Base-by-base conservation (phyloP, 768 basidiomycete genomes). In the Leccinum pellstonianum region DNA sequence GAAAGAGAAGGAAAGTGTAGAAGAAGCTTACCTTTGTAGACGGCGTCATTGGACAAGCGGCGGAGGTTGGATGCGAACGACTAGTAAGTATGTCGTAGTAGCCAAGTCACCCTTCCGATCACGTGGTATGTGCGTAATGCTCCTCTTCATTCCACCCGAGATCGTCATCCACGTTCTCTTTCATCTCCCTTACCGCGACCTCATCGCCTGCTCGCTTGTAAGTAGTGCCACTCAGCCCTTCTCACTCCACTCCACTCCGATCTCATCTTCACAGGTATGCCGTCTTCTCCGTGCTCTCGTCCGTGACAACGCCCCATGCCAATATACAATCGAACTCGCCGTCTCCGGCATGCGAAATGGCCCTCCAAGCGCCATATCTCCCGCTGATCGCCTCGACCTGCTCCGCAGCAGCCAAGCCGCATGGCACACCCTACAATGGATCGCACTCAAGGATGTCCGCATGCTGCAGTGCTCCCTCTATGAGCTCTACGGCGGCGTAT, bases 401-500 rank as follows among this genome's bases (percentile, higher is more conserved):
- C 74, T 86, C n/a, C 70, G 69, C 43, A 66, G 74, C 29, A 74
- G 76, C 58, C 76, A 77, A 51, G 55, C 62, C 35, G 74, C 76
- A 31, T 81, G 81, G 81, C 72, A 73, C 23, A 48, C 71, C n/a
- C 57, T 80, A 25, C 61, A 62, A 38, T 81, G 77, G 77, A 70
- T 69, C 11, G 55, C 69, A 27, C 64, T 70, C 29, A 58, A 63
- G 23, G 66, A 66, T 17, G 60, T 83, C 31, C 71, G 68, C 4
- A 82, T 84, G 79, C 56, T 68, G 27, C 59, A 62, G 4, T 82
- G 82, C 29, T 73, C 73, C 19, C 64, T 83, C 5, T 86, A 85
- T 78, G 85, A 87, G 63, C 76, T 87, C 0, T 85, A 77, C 59
- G 86, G 85, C 3, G 82, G 82, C 11, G 79, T 86, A 12, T 67